A percentile compares a stretch with the other conserved stretches of the same genome.
Evolutionary conservation across 2,329 filamentous ascomycete genomes (phyloP).

Genomic region (Claviceps maximensis): DNA sequence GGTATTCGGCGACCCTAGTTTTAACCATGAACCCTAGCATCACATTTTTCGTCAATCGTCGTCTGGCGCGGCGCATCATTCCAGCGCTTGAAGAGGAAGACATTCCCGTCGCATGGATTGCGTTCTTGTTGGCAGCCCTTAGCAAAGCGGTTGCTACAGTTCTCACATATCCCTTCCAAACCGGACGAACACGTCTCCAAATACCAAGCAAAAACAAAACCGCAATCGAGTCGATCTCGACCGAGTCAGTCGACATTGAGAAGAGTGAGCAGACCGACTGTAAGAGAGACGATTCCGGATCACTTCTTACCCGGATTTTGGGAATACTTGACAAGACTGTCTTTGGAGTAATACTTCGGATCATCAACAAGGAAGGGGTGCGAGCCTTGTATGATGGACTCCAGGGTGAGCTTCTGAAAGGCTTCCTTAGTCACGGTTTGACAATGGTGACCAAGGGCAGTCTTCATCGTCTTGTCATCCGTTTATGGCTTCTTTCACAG

Average conservation of each 20-base stretch:
- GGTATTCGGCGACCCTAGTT: conserved; percentile 68
- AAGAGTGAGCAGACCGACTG: conserved; percentile 6
- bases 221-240: not conserved
- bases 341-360: conserved; percentile 47
- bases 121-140: conserved; percentile 49
- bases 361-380: conserved; percentile 50
- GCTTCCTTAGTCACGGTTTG: conserved; percentile 73
- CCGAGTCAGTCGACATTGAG: conserved; percentile 2
- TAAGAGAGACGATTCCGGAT: conserved; percentile 4
- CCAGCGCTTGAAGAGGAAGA: conserved; percentile 30
- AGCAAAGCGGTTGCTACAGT: conserved; percentile 68
- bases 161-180: conserved; percentile 73
- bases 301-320: conserved; percentile 6
- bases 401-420: conserved; percentile 62
- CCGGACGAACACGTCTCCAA: conserved; percentile 71
- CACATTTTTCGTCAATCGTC: conserved; percentile 71
- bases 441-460: conserved; percentile 79
- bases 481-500: conserved; percentile 48
- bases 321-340: conserved; percentile 34
- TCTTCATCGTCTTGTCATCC: conserved; percentile 59
- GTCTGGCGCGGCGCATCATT: conserved; percentile 49
- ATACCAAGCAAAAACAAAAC: conserved; percentile 30
- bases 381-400: conserved; percentile 63
- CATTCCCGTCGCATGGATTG: conserved; percentile 23
- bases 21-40: conserved; percentile 76